These are phyloP conservation scores for Yamadazyma spencermartinsiae DNA, from an alignment of 1,139 yeast species.

Conservation along the genomic window DNA sequence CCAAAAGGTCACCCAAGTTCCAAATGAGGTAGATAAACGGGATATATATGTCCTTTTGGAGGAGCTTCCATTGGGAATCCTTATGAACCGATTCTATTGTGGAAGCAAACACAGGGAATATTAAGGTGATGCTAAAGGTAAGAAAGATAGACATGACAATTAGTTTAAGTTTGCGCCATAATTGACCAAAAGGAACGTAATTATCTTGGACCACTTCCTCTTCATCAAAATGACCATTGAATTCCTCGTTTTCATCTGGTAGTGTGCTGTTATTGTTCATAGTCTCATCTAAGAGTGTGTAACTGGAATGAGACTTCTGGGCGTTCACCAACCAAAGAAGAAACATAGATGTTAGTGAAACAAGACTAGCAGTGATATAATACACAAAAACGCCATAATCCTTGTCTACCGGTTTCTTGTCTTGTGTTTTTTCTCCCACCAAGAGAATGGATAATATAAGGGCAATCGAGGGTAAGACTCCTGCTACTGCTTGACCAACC, in stretches of 20 bases:
- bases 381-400: constrained; percentile 59
- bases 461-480: constrained; percentile 83
- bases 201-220: no score
- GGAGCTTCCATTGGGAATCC: constrained; percentile 28
- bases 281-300: constrained; percentile 19
- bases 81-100: constrained; percentile 54
- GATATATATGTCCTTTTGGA: constrained; percentile 55
- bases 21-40: constrained; percentile 79
- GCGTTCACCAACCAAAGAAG: constrained; percentile 34
- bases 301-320: constrained; percentile 23
- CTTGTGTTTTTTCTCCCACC: constrained; percentile 31
- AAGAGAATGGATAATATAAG: constrained; percentile 60
- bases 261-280: constrained; percentile 6
- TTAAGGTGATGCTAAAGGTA: constrained; percentile 73
- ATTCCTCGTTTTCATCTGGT: constrained; percentile 6
- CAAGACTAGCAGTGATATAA: constrained; percentile 67
- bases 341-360: constrained; percentile 52
- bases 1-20: constrained; percentile 86
- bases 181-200: constrained; percentile 46
- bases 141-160: constrained; percentile 72
- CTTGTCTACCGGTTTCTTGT: constrained; percentile 30
- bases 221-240: background rate
- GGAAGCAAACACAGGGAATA: constrained; percentile 90
- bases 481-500: constrained; percentile 95
- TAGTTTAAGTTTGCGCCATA: constrained; percentile 59